Percentiles rank a stretch among this genome's conserved stretches.
phyloP scores from a whole-genome alignment of 768 basidiomycete species.

The Gloeostereum incarnatum region DNA sequence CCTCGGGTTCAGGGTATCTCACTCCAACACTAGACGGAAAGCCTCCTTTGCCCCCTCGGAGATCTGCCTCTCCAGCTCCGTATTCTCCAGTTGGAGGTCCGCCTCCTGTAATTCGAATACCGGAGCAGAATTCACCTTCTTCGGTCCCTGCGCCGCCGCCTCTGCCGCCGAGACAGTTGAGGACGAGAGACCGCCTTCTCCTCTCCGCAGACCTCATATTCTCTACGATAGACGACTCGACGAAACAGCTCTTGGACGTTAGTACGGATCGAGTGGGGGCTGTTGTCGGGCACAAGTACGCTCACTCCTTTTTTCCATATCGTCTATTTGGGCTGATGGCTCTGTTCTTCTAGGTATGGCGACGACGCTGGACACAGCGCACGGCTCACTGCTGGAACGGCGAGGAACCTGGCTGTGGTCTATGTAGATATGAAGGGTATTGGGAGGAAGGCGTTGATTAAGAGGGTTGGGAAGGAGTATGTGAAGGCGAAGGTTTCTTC shows the following conservation, averaged over 20 bases:
- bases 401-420: constrained; percentile 63
- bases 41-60: constrained; percentile 14
- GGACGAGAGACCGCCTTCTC: constrained; percentile 37
- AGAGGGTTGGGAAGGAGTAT: constrained; percentile 48
- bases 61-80: constrained; percentile 1
- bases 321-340: constrained; percentile 1
- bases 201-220: constrained; percentile 61
- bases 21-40: constrained; percentile 5
- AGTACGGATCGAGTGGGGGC: constrained; percentile 37
- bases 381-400: constrained; percentile 50
- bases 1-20: too few relatives aligned
- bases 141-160: constrained; percentile 17
- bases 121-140: constrained; percentile 13
- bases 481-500: constrained; percentile 30
- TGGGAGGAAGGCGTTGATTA: constrained; percentile 60
- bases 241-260: constrained; percentile 39
- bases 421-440: constrained; percentile 73
- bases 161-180: constrained; percentile 27
- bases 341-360: constrained; percentile 37
- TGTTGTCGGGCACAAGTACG: constrained; percentile 49
- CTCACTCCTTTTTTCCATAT: constrained; percentile 3
- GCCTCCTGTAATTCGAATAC: too few relatives aligned
- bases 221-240: constrained; percentile 53
- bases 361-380: constrained; percentile 52
- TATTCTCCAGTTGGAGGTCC: constrained; percentile 4